Evolutionary conservation across 352 stramenopile species (phyloP), one percentile per base, ranked within the genome.

Genomic region (Phytophthora colocasiae): DNA sequence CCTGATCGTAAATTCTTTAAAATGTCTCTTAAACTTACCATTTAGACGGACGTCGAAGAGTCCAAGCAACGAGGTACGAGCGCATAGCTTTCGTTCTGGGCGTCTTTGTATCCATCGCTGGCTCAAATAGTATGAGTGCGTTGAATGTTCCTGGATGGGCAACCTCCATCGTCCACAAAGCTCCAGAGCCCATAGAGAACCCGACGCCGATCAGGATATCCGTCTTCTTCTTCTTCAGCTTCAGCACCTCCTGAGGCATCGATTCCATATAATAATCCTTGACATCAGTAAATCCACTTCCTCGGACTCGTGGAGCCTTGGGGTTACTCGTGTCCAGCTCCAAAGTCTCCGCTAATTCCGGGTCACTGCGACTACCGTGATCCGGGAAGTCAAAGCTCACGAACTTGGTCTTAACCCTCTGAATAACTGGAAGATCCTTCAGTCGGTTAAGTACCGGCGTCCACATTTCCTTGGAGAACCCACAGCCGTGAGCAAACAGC

Each of bases 391-490:
- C 64, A 27, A 80, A 78, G 31, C 52, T 59, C 41, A 75, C 53
- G 51, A 80, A 61, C 36, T 78, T 56, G 24, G 41, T 69, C 15
- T 45, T 22, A 26, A 74, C 61, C 8, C 39, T 54, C 45, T 73
- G 62, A 32, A 73, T 24, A 14, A 71, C 48, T 8, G 48, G 19
- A 1, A 59, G 66, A 11, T 41, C 41, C 52, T 67, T 46, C 24
- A 81, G 10, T 2, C 64, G 68, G 19, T 59, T 47, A 19, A 77
- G 58, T 12, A 82, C 71, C 11, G 77, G 77, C 41, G 54, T 38
- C 77, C 77, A 85, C n/a, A 66, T 75, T 10, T 75, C 73, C 40
- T 80, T 71, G 14, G 66, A 80, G 61, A 83, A 82, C 15, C 71
- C 60, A 7, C 63, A 65, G 38, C 66, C 77, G 58, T 85, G 77